Evolutionary conservation across 352 stramenopile species (phyloP), one percentile per base, ranked within the genome.

Genomic region (Phytophthora aleatoria): DNA sequence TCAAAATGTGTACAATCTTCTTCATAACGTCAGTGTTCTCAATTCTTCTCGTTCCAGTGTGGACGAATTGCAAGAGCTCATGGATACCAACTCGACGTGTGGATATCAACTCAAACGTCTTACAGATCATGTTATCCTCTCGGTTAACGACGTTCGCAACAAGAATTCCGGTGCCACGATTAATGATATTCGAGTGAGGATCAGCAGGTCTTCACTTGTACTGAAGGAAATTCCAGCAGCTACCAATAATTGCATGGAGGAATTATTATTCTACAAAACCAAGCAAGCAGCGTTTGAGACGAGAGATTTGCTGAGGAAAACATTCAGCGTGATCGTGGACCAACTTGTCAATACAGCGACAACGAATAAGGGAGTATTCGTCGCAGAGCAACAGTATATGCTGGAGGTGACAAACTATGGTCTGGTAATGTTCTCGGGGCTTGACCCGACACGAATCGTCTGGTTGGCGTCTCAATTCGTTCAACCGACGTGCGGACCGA

Each of bases 201-300:
- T 72, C 11, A 68, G 58, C 30, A 35, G 16, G 35, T 72, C 64
- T 10, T 31, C 44, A 1, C 58, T 72, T 8, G 47, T 64, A 1
- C 35, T 68, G 3, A 54, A 52, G 3, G 64, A 72, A 7, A 64
- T 72, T 9, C 59, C 64, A 4, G 31, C 48, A 11, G 58, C 48
- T 33, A 72, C 64, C 1, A 72, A 72, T 27, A 60, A 68, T 16
- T 72, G 64, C 20, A 69, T 72, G 58, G 26, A 57, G n/a, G 64
- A 72, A 16, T 38, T 72, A 10, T 48, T 68, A 9, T 31, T 51
- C 0, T 56, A 60, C 26, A 72, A 72, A 58, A 60, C 64, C 1
- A 61, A 39, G 13, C 11, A 60, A 41, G 51, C 64, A 8, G 64
- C 64, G 12, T 72, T 68, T 48, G 16, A 68, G 39, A 72, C 57